Evolutionary conservation across 805 yeast genomes (phyloP), one percentile per base, ranked within the genome.

Genomic region (Lachancea kluyveri): DNA sequence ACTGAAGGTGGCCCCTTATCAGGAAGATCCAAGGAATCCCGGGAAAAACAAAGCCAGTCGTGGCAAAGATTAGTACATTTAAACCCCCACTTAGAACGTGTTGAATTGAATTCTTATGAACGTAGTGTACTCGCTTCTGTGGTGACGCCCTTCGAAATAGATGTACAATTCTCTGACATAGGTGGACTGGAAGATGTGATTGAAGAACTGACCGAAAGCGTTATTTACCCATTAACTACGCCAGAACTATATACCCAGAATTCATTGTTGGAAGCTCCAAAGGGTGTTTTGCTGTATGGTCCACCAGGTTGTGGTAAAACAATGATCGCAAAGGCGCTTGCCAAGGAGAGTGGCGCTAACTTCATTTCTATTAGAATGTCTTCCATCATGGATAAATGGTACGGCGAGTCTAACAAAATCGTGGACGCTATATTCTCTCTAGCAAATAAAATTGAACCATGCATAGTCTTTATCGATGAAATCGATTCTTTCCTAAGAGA

Each of bases 291-390:
- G 21, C 67, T 88, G 29, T 79, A 85, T 52, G 97, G 97, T 0
- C 96, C 97, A 3, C 97, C 97, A 0, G 97, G 97, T 0, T 90
- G 96, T 57, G 97, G 97, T 34, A 90, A 90, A 60, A 90, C 97
- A 3, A 85, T 90, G 96, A 65, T 90, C 46, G 97, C 96, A 7
- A 90, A 88, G 58, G 96, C 96, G 0, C 70, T 90, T 22, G 97
- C 97, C 1, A 72, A 76, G 35, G 96, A 88, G 56, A 79, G 94
- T 43, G 86, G 85, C 1, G 97, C 97, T 0, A 86, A 79, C 46
- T 90, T 90, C 60, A 72, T 90, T 30, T 86, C 88, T 47, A 81
- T 90, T 31, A 71, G 95, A 56, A 83, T 90, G 94, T 86, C 95
- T 16, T 77, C 90, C 3, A 76, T 90, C 11, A 83, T 88, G 90